Conservation (phyloP, 2,329 filamentous ascomycete species). For the Exophiala mesophila region DNA sequence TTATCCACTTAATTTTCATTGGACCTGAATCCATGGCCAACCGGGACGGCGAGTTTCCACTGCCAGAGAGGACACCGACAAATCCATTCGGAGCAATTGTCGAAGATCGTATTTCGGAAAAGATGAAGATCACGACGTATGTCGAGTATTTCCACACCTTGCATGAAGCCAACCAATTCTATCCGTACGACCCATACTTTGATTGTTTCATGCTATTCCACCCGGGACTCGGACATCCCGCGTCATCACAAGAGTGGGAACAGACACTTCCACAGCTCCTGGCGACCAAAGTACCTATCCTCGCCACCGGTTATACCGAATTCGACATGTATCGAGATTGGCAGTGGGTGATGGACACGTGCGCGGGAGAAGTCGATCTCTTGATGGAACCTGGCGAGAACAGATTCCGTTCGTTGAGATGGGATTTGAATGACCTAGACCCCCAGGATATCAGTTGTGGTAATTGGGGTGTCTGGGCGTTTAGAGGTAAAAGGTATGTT, state of each 20-base stretch:
- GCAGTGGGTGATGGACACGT: conserved; percentile 80
- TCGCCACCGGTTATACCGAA: conserved; percentile 94
- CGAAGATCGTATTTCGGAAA: conserved; percentile 80
- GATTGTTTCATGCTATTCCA: conserved; percentile 98
- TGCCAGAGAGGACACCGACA: conserved; percentile 73
- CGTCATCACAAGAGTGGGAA: conserved; percentile 88
- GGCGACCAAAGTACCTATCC: conserved; percentile 91
- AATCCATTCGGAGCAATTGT: conserved; percentile 95
- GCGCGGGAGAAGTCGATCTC: conserved; percentile 84
- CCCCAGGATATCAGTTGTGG: conserved; percentile 91
- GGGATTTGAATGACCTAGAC: conserved; percentile 95
- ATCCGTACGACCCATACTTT: conserved; percentile 96
- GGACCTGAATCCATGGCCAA: conserved; percentile 95
- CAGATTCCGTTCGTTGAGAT: conserved; percentile 83
- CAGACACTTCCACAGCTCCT: conserved; percentile 83
- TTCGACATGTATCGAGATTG: conserved; percentile 92
- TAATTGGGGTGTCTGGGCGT: conserved; percentile 97
- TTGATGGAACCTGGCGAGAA: conserved; percentile 92
- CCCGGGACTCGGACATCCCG: conserved; percentile 89
- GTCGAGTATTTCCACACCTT: conserved; percentile 98
- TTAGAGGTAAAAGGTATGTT: conserved; percentile 87
- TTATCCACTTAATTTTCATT: conserved; percentile 88
- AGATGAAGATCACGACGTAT: conserved; percentile 95
- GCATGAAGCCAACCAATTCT: conserved; percentile 83
- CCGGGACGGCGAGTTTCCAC: conserved; percentile 84